Evolutionary conservation across 768 basidiomycete species (phyloP), one percentile per base, ranked within the genome.

Genomic region (Suillus subaureus): DNA sequence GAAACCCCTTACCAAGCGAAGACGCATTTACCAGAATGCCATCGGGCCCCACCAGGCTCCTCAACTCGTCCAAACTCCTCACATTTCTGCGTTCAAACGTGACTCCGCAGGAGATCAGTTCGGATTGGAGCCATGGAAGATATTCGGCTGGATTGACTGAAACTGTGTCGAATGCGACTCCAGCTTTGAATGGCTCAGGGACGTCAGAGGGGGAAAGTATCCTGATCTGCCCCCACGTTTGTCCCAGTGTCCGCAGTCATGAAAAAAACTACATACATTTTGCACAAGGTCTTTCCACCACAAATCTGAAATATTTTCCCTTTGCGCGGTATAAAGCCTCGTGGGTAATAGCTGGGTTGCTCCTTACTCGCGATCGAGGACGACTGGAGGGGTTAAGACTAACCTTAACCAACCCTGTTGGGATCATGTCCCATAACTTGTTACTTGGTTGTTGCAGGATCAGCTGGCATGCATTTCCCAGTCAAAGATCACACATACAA

Each of bases 1-100:
- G 28, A 26, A 37, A 33, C 18, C 9, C 12, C 23, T n/a, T 66
- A 82, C 87, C 88, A 9, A 89, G 78, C 12, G 83, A 82, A 0
- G 84, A 80, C 6, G 87, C 86, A 62, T 89, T 89, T 64, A 89
- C 75, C 16, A 89, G 77, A n/a, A 84, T 69, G 42, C 79, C 78
- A 18, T 73, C 68, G 4, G 72, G 62, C 1, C 79, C 78, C 0
- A 79, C 77, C 1, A 81, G 51, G n/a, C 75, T 73, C 45, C 81
- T 79, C 11, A 82, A 80, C 60, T 87, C 83, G 63, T 81, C 82
- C 62, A 88, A 67, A 56, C 80, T 81, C 28, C 69, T 73, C 26
- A 88, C 71, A 28, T 77, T 70, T 42, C 75, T 77, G 63, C 79
- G 79, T 52, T 81, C 71, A 73, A 89, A 82, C 13, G 73, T 73